Evolutionary conservation across 495 filamentous ascomycete species (phyloP), one percentile per base, ranked within the genome.

Genomic region (Apiosordaria backusii): DNA sequence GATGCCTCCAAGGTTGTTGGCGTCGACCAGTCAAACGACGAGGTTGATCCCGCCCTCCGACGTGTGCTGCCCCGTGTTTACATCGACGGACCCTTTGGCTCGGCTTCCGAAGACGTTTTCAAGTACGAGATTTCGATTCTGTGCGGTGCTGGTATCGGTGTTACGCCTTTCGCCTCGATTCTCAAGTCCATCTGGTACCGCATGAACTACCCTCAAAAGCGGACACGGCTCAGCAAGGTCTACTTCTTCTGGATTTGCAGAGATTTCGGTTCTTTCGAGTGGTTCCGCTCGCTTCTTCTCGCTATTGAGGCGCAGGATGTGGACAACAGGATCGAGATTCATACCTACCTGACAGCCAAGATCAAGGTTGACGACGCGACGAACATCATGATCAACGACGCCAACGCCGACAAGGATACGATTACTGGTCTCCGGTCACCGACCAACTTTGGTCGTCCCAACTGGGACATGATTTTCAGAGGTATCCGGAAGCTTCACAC

Each of bases 171-270:
- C 72, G 89, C 89, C 26, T 90, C 89, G 1, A 90, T 92, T 71
- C 77, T 93, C 71, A 93, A 93, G 80, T 90, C 88, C 64, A 91
- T 93, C 76, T 93, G 90, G 90, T 93, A 92, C 75, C 83, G 89
- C n/a, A 90, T 90, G 84, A 91, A 91, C 81, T 91, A 88, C 76
- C 88, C 89, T 15, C 85, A 89, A 75, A 86, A 90, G 77, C 87
- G 87, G 77, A 91, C 88, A 19, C 80, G 87, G 29, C 81, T 93
- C 29, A 81, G 88, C 64, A 93, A 92, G 75, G 89, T 93, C 35
- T 93, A 92, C 79, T 92, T 93, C 79, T 91, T 92, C 82, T 93
- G 90, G 90, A 85, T 92, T 70, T 90, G 90, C 81, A 80, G 88
- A 74, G 89, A 92, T 72, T 90, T 92, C 69, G 88, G 87, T 24